Conservation (phyloP, 768 basidiomycete species). For the Lentinula aciculospora region DNA sequence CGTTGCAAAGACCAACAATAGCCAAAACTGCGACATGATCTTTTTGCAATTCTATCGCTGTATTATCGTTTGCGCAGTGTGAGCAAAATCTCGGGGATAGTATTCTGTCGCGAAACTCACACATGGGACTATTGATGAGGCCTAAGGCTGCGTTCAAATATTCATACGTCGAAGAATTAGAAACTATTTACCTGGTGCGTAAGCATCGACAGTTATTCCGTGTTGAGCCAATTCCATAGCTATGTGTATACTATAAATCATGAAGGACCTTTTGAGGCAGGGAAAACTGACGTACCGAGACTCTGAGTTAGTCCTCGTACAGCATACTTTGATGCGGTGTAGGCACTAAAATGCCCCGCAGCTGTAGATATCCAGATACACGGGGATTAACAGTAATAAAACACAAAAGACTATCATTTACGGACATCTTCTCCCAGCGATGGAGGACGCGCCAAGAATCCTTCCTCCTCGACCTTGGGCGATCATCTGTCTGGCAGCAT, state of each 20-base stretch:
- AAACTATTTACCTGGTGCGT: conserved; percentile 15
- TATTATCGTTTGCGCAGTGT: too few relatives aligned
- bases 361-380: too few relatives aligned
- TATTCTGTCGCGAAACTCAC: too few relatives aligned
- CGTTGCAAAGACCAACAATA: neutral
- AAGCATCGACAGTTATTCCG: conserved; percentile 21
- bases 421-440: neutral
- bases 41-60: neutral
- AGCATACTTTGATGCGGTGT: conserved; percentile 33
- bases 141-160: neutral
- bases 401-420: neutral
- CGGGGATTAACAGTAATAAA: neutral
- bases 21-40: neutral
- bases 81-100: too few relatives aligned
- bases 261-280: neutral
- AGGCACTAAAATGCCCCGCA: conserved; percentile 15
- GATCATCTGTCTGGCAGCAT: conserved; percentile 30
- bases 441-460: conserved; percentile 23
- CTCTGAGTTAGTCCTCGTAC: conserved; percentile 33
- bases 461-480: conserved; percentile 29
- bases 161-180: neutral
- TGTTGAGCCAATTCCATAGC: conserved; percentile 17
- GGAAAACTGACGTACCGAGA: conserved; percentile 21
- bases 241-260: neutral
- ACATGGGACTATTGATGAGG: neutral